These are phyloP conservation scores for Henckelia pumila DNA, from an alignment of 257 asterid species.

Conservation along the genomic window DNA sequence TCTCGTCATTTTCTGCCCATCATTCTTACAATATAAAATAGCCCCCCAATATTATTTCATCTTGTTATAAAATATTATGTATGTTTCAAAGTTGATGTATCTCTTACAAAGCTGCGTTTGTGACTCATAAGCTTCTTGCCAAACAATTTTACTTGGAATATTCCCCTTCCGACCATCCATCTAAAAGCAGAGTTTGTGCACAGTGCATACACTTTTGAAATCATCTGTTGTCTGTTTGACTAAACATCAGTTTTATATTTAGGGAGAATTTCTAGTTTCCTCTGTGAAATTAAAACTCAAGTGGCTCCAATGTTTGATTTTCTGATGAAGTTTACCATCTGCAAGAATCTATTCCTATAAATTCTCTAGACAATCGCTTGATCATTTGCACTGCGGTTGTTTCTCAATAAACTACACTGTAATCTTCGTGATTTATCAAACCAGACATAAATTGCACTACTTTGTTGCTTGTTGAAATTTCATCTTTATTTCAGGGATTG, in stretches of 20 bases:
- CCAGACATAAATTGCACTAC: background rate
- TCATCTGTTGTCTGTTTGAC: background rate
- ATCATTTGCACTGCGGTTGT: too few species aligned
- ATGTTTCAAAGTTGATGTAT: background rate
- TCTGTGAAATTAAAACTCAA: background rate
- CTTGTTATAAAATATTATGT: background rate
- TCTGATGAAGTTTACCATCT: background rate
- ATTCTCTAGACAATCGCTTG: background rate
- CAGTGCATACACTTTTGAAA: background rate
- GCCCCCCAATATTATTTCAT: background rate
- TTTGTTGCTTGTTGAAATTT: background rate
- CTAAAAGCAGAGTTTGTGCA: background rate
- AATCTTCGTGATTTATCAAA: background rate
- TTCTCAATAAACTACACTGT: background rate
- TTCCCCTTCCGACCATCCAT: slow-evolving; percentile 5
- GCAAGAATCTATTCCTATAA: background rate
- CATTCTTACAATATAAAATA: background rate
- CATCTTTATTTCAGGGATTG: slow-evolving; percentile 60
- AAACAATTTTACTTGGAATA: background rate
- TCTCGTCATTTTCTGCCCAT: background rate
- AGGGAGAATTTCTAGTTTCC: background rate
- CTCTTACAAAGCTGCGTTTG: background rate
- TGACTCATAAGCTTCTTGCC: background rate
- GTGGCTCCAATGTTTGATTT: background rate
- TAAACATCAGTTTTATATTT: background rate